Evolutionary conservation across 2,329 filamentous ascomycete genomes (phyloP).

Genomic region (Remersonia thermophila): DNA sequence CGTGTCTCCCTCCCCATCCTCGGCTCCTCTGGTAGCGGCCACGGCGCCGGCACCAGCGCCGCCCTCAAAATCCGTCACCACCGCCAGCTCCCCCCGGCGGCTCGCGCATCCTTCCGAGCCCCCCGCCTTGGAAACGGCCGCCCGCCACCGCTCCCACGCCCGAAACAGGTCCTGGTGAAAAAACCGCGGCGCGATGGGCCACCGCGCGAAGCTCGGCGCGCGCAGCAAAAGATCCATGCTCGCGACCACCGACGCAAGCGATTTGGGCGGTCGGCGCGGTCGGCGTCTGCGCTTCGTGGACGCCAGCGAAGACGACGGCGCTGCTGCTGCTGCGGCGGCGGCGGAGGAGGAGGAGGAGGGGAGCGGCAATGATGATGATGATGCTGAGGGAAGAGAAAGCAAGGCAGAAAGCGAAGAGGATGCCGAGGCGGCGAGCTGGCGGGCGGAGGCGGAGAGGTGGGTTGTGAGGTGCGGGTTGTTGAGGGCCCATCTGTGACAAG

Average conservation of each 20-base stretch:
- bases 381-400: no score
- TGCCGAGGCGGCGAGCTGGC: conserved; percentile 17
- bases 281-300: conserved; percentile 32
- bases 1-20: background rate
- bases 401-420: no score
- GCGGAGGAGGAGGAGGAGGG: no score
- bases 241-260: conserved; percentile 56
- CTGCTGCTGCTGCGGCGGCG: no score
- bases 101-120: conserved; percentile 15
- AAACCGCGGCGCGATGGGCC: conserved; percentile 75
- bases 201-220: conserved; percentile 65
- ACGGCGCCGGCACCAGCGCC: conserved; percentile 4
- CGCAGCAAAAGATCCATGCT: conserved; percentile 73
- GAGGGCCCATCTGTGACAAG: conserved; percentile 64
- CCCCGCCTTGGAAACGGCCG: conserved; percentile 17
- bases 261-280: conserved; percentile 46
- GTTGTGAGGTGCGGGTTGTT: conserved; percentile 71
- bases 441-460: conserved; percentile 56
- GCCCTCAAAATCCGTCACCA: conserved; percentile 44
- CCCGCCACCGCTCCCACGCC: conserved; percentile 40
- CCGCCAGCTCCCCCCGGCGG: conserved; percentile 39
- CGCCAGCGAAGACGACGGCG: no score
- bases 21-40: conserved; percentile 1
- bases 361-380: no score
- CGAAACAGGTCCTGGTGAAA: conserved; percentile 58